Percentiles rank a stretch among this genome's conserved stretches.
Conservation (phyloP, 1,284 basidiomycete species). For the Fomes fomentarius region DNA sequence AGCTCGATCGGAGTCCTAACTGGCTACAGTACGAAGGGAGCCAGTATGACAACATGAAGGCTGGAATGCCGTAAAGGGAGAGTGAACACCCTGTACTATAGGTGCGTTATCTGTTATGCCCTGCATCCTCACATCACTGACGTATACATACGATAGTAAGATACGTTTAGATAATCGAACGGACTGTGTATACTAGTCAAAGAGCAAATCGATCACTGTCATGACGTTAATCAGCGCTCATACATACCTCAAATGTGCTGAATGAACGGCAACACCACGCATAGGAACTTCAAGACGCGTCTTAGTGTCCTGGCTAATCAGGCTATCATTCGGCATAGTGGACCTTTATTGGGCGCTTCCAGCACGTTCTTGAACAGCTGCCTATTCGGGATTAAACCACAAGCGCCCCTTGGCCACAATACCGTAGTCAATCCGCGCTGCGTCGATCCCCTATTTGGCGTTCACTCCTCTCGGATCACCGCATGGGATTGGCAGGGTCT, state of each 20-base stretch:
- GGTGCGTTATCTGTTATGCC: slow-evolving; percentile 7
- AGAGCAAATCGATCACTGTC: too few relatives aligned
- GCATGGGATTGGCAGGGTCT: too few relatives aligned
- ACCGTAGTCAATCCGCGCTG: background rate
- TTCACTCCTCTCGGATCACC: too few relatives aligned
- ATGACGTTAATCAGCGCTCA: too few relatives aligned
- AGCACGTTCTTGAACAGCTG: slow-evolving; percentile 22
- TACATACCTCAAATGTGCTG: too few relatives aligned
- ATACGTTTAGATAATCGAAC: slow-evolving; percentile 16
- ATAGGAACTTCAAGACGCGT: too few relatives aligned
- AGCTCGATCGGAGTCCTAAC: slow-evolving; percentile 65
- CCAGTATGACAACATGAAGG: slow-evolving; percentile 75
- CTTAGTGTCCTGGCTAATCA: too few relatives aligned
- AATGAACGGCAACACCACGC: too few relatives aligned
- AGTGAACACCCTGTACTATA: slow-evolving; percentile 10
- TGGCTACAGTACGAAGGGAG: slow-evolving; percentile 76
- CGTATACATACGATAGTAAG: slow-evolving; percentile 2
- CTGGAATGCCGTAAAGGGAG: slow-evolving; percentile 53
- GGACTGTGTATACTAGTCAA: too few relatives aligned
- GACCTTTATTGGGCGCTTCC: too few relatives aligned
- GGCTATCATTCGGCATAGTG: too few relatives aligned
- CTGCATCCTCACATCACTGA: slow-evolving; percentile 2
- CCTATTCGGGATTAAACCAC: slow-evolving; percentile 14
- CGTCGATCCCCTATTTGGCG: background rate
- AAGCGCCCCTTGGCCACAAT: background rate